Evolutionary conservation across 768 basidiomycete species (phyloP).

Genomic region (Auriscalpium vulgare): DNA sequence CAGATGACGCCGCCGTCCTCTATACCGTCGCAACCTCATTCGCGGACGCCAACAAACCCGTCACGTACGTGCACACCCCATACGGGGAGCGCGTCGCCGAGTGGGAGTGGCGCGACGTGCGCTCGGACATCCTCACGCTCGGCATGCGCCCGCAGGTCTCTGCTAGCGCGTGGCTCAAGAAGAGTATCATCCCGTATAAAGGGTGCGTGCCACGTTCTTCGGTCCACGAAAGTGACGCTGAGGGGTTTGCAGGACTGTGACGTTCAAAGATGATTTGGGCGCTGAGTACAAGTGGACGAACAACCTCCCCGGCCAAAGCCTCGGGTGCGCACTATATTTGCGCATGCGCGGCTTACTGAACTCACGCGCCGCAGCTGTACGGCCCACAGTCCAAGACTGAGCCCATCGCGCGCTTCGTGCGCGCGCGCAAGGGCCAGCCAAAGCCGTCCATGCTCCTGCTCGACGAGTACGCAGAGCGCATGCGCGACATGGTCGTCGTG

Average conservation of each 20-base stretch:
- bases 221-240: neutral
- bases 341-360: neutral
- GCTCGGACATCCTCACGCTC: slow-evolving; percentile 15
- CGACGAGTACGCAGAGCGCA: slow-evolving; percentile 8
- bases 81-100: slow-evolving; percentile 10
- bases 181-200: slow-evolving; percentile 12
- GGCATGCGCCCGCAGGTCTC: neutral
- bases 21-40: slow-evolving; percentile 14
- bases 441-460: slow-evolving; percentile 7
- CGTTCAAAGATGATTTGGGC: slow-evolving; percentile 7
- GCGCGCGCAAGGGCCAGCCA: slow-evolving; percentile 1
- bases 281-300: slow-evolving; percentile 11
- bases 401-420: slow-evolving; percentile 14
- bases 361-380: slow-evolving; percentile 2
- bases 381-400: slow-evolving; percentile 9
- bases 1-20: neutral
- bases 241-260: slow-evolving; percentile 4
- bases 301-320: slow-evolving; percentile 7
- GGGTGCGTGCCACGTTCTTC: neutral
- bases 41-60: slow-evolving; percentile 5
- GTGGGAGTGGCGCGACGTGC: slow-evolving; percentile 14
- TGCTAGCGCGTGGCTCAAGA: slow-evolving; percentile 14
- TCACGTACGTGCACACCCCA: slow-evolving; percentile 8
- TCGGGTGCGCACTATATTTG: neutral
- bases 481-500: slow-evolving; percentile 7